Evolutionary conservation across 225 moss, liverwort and hornwort species (phyloP).

Genomic region (Polytrichum formosum): DNA sequence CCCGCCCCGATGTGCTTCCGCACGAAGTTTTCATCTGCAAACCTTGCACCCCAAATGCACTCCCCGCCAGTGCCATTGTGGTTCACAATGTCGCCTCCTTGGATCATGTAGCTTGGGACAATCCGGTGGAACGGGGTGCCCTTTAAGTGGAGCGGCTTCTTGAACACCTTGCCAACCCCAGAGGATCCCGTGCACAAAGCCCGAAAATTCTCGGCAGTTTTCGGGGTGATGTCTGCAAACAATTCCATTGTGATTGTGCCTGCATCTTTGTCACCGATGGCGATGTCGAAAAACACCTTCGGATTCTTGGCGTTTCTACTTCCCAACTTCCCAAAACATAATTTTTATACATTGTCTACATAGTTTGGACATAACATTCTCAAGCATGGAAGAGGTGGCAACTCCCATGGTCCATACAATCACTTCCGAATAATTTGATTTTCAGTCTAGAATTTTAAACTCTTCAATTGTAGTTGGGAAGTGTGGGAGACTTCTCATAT

Average conservation of each 20-base stretch:
- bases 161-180: constrained; percentile 32
- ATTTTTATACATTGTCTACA: too few relatives aligned
- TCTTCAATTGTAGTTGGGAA: too few relatives aligned
- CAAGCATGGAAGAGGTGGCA: too few relatives aligned
- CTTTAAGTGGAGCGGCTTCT: constrained; percentile 32
- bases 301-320: constrained; percentile 33
- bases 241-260: constrained; percentile 49
- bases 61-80: constrained; percentile 40
- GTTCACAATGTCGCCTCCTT: constrained; percentile 44
- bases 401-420: too few relatives aligned
- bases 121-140: constrained; percentile 23
- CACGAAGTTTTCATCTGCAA: constrained; percentile 40
- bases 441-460: too few relatives aligned
- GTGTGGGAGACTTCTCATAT: too few relatives aligned
- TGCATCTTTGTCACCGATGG: constrained; percentile 6
- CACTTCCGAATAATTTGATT: too few relatives aligned
- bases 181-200: constrained; percentile 33
- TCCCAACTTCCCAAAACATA: too few relatives aligned
- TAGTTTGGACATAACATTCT: too few relatives aligned
- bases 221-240: constrained; percentile 35
- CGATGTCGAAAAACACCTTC: constrained; percentile 39
- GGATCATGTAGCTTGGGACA: constrained; percentile 24
- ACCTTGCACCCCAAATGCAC: constrained; percentile 41
- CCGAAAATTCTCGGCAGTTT: constrained; percentile 26
- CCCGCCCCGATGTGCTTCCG: constrained; percentile 45